Evolutionary conservation across 2,329 filamentous ascomycete species (phyloP).

Genomic region (Epichloe hybrida): DNA sequence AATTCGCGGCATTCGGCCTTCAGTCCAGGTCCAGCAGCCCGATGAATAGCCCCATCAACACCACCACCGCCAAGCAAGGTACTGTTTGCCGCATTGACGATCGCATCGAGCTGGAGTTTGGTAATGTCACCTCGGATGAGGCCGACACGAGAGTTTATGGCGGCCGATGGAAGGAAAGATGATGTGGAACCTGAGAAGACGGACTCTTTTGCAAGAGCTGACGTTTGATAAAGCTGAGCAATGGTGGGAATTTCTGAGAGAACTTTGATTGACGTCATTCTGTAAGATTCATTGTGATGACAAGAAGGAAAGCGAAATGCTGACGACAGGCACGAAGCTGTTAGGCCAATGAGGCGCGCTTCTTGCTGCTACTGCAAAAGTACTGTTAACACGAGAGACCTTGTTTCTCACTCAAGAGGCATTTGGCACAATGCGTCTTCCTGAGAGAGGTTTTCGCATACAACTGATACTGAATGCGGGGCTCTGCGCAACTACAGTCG

Average conservation of each 20-base stretch:
- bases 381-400: not conserved
- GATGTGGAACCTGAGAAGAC: constrained; percentile 5
- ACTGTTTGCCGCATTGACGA: constrained; percentile 85
- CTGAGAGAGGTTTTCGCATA: not conserved
- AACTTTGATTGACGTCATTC: constrained; percentile 14
- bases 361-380: no score
- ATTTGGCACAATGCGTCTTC: no score
- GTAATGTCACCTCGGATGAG: constrained; percentile 73
- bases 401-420: not conserved
- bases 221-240: constrained; percentile 45
- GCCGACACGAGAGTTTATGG: constrained; percentile 57
- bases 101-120: constrained; percentile 59
- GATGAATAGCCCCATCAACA: constrained; percentile 82
- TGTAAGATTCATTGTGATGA: not conserved
- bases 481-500: not conserved
- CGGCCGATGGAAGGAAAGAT: constrained; percentile 26
- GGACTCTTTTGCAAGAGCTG: constrained; percentile 20
- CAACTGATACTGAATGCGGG: not conserved
- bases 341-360: no score
- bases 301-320: not conserved
- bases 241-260: constrained; percentile 48
- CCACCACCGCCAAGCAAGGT: constrained; percentile 77
- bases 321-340: not conserved
- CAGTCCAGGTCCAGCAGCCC: constrained; percentile 59
- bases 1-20: constrained; percentile 58